phyloP scores from a whole-genome alignment of 176 grass and related monocot genomes.

The Tuctoria greenei region DNA sequence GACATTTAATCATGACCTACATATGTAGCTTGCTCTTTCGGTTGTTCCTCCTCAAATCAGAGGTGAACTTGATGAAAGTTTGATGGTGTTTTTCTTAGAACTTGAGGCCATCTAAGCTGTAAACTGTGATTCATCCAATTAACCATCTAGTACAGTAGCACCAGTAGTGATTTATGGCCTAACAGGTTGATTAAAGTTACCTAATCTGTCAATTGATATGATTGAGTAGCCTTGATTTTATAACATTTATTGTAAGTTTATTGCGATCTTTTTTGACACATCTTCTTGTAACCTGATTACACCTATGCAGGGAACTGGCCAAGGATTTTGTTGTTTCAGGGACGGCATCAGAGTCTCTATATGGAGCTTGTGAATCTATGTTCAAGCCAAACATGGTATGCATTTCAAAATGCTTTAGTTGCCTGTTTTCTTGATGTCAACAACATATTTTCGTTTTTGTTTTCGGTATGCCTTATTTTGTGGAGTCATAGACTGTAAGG shows the following conservation, averaged over 20 bases:
- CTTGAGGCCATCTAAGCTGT: neutral
- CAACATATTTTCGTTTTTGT: neutral
- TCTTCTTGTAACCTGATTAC: constrained; percentile 19
- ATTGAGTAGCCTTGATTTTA: neutral
- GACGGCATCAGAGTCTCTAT: constrained; percentile 86
- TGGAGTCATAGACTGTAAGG: neutral
- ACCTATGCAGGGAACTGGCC: constrained; percentile 75
- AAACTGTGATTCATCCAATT: neutral
- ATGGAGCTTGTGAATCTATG: constrained; percentile 99
- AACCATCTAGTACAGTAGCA: neutral
- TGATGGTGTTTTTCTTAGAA: neutral
- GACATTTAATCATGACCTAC: neutral
- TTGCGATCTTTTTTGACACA: neutral
- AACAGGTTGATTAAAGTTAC: neutral
- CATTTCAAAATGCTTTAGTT: neutral
- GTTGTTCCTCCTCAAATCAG: neutral
- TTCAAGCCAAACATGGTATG: constrained; percentile 98
- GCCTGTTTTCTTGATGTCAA: neutral
- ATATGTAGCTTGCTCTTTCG: neutral
- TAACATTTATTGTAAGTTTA: neutral
- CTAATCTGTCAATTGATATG: neutral
- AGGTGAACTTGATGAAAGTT: neutral
- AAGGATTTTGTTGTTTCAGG: constrained; percentile 99
- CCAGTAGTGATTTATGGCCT: neutral
- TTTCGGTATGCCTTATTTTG: neutral